Base-by-base conservation (phyloP, 352 stramenopile species). In the Blastocystis sp. region DNA sequence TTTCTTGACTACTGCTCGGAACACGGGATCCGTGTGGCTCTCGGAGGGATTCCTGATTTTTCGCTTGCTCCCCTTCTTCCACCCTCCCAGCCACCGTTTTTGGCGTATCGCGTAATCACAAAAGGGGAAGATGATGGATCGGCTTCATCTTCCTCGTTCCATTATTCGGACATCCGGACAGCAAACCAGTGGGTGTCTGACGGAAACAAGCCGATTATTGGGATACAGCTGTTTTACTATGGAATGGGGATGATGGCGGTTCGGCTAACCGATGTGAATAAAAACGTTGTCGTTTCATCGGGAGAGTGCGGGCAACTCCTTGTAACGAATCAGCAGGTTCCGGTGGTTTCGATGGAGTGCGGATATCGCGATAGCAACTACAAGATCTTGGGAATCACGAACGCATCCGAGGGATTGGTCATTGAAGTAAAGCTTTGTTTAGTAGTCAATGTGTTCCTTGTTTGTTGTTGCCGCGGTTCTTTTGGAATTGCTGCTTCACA, bases 171-270 rank as follows among this genome's bases (percentile, higher is more conserved):
- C 53, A 63, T 81, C 53, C 29, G 18, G 24, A 61, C 29, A 27
- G 49, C 21, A 9, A 51, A 44, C 3, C 18, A 64, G 27, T 81
- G 69, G 69, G 61, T 29, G 0, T 16, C n/a, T 1, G 48, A 63
- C 29, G 36, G 27, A 4, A 21, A 14, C 4, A 46, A 65, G 24
- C 69, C 69, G 18, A 65, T 81, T 51, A 40, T 81, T 14, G 69
- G 69, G 11, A 24, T 81, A 4, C 69, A 81, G 53, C 7, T 81
- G 46, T 81, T 81, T 29, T 81, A 81, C 36, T 81, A 81, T 40
- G 69, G 69, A 1, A 49, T 34, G 46, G 69, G 69, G 0, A 61
- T 42, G 32, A 63, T 81, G 18, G 38, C 69, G 49, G 48, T 51
- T n/a, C 32, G 36, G 44, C 27, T 81, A 4, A 0, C 29, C 1